phyloP scores from a whole-genome alignment of 2,329 filamentous ascomycete species.

The Phialophora verrucosa region DNA sequence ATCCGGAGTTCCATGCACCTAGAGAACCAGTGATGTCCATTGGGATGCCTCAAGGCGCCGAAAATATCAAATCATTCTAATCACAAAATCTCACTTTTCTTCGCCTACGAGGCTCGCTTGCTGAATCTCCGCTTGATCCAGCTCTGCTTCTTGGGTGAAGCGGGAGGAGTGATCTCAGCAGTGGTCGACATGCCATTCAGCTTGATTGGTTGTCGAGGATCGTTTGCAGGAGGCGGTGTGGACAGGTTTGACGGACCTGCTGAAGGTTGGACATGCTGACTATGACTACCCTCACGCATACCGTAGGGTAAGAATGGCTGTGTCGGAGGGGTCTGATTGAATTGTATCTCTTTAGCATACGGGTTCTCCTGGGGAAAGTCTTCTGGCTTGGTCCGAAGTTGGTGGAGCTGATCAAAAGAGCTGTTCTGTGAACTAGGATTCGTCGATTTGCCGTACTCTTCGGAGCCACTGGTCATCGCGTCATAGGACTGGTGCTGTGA shows the following conservation, averaged over 20 bases:
- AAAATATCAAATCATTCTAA: constrained; percentile 9
- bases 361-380: constrained; percentile 42
- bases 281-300: constrained; percentile 39
- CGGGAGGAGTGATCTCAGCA: constrained; percentile 18
- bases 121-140: constrained; percentile 87
- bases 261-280: constrained; percentile 34
- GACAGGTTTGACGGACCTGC: constrained; percentile 31
- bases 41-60: constrained; percentile 20
- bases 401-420: constrained; percentile 76
- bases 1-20: constrained; percentile 14
- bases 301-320: constrained; percentile 28
- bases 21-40: constrained; percentile 12
- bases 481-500: constrained; percentile 81
- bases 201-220: constrained; percentile 39
- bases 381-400: constrained; percentile 58
- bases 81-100: neutral
- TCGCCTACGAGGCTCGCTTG: constrained; percentile 53
- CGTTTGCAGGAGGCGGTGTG: constrained; percentile 18
- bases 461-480: constrained; percentile 74
- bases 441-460: constrained; percentile 79
- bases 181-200: constrained; percentile 26
- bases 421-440: constrained; percentile 95
- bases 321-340: constrained; percentile 19
- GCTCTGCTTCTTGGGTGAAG: constrained; percentile 74
- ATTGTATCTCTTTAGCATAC: constrained; percentile 47